Percentiles rank a stretch among this genome's conserved stretches.
Conservation (phyloP, 805 yeast species). For the Cyberlindnera maclurae region DNA sequence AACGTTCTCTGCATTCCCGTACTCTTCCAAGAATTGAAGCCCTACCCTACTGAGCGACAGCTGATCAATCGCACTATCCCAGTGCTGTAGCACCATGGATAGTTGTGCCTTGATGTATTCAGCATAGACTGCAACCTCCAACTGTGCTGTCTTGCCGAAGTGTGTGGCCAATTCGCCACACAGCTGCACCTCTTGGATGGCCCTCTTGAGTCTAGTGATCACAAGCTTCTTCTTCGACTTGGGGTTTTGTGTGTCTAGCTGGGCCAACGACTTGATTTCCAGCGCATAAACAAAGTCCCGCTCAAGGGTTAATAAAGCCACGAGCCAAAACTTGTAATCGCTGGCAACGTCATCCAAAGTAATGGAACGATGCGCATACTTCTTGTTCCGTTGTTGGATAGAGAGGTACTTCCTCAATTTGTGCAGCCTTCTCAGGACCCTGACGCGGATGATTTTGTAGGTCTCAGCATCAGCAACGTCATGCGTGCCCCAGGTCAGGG, state of each 20-base stretch:
- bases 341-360: constrained; percentile 40
- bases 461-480: neutral
- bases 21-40: constrained; percentile 43
- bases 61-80: constrained; percentile 44
- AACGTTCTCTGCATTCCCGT: constrained; percentile 21
- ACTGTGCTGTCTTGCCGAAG: constrained; percentile 24
- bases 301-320: constrained; percentile 66
- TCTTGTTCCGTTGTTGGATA: constrained; percentile 58
- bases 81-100: constrained; percentile 45
- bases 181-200: constrained; percentile 37
- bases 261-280: constrained; percentile 51
- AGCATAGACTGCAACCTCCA: constrained; percentile 33
- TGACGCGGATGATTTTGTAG: constrained; percentile 30
- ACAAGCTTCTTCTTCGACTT: constrained; percentile 41
- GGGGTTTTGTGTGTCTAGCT: constrained; percentile 36
- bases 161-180: constrained; percentile 36
- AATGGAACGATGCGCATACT: constrained; percentile 46
- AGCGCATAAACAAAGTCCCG: constrained; percentile 66
- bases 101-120: constrained; percentile 49
- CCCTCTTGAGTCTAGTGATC: constrained; percentile 60
- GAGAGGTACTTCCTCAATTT: constrained; percentile 58
- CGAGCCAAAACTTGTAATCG: constrained; percentile 46
- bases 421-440: constrained; percentile 51
- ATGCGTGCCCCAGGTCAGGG: constrained; percentile 2
- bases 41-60: constrained; percentile 57